Conservation (phyloP, 2,329 filamentous ascomycete genomes). For the Trichoderma atrobrunneum region DNA sequence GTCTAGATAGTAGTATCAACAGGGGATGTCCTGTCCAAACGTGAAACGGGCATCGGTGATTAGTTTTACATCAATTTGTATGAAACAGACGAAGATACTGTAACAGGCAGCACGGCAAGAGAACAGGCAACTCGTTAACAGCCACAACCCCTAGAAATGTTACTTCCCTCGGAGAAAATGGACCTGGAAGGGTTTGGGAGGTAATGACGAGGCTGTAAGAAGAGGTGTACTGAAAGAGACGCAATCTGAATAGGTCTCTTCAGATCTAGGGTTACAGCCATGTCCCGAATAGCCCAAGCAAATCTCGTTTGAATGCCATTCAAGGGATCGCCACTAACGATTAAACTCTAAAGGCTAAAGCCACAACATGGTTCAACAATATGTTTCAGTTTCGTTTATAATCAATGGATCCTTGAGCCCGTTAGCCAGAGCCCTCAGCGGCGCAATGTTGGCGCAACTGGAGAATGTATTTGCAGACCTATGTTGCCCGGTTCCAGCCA, state of each 20-base stretch:
- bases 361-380: not conserved
- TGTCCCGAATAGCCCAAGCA: not conserved
- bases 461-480: not conserved
- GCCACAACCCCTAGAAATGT: not conserved
- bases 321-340: not conserved
- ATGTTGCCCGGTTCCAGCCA: not conserved
- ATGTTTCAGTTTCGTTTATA: not conserved
- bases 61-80: not conserved
- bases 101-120: not conserved
- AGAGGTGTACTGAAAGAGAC: not conserved
- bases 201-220: not conserved
- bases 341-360: not conserved
- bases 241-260: not conserved
- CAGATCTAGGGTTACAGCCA: not conserved
- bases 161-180: not conserved
- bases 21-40: not conserved
- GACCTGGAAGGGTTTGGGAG: not conserved
- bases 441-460: not conserved
- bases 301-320: slow-evolving; percentile 1
- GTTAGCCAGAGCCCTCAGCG: not conserved
- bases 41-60: not conserved
- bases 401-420: not conserved
- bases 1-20: not conserved
- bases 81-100: not conserved
- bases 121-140: not conserved